Evolutionary conservation across 257 asterid species (phyloP), one percentile per base, ranked within the genome.

Genomic region (Solanum appendiculatum): DNA sequence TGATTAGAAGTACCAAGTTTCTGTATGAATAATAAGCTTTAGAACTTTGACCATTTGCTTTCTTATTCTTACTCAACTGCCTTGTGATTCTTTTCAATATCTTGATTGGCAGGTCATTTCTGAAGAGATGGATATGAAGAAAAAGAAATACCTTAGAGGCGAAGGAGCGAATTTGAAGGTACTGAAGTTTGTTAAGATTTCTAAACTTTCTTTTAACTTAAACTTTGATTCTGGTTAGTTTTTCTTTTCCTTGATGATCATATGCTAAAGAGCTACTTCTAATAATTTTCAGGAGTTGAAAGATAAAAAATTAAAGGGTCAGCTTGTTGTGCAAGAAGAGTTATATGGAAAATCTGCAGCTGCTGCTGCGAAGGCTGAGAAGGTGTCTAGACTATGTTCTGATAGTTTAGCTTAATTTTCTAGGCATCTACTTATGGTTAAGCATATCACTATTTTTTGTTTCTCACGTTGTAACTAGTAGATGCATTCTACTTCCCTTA

Each of bases 251-350:
- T 20, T 46, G 68, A 85, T 85, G 39, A 72, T 72, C 82, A 86
- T n/a, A 70, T 48, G 73, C 13, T 86, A 31, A 72, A 27, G 73
- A 13, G 42, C 33, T 72, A n/a, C 34, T 25, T 86, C 40, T 69
- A 77, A 31, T 48, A 20, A 46, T 39, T 63, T 29, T 39, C 89
- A 95, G 97, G 93, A 21, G n/a, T 90, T 93, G 69, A 89, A 91
- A 88, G 99, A 97, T 88, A 97, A 92, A 90, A 97, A 96, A 88
- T 91, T 95, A 91, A 93, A 91, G 90, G 98, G 98, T n/a, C 98
- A 97, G 91, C 92, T 94, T 86, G 93, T 92, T 85, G 94, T 88
- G 86, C 93, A 92, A 93, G 99, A 97, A 93, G 92, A 87, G 5
- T 86, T 92, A 85, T 93, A 90, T 95, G 96, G 92, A 83, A 92